A percentile compares a stretch with the other conserved stretches of the same genome.
Evolutionary conservation across 2,329 filamentous ascomycete species (phyloP).

Genomic region (Drechslera avenae): DNA sequence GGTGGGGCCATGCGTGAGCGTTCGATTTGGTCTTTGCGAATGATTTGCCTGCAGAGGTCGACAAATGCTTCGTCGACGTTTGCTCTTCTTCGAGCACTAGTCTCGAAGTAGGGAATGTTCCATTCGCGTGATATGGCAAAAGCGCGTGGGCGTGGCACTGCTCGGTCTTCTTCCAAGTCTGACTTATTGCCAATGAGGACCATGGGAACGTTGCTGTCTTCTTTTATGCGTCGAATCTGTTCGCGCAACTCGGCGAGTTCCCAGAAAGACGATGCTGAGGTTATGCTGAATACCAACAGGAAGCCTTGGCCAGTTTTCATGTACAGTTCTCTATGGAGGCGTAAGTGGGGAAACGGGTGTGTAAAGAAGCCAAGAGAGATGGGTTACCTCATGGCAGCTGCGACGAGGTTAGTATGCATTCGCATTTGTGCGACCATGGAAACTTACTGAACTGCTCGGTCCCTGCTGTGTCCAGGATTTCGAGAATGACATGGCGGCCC

Average conservation of each 20-base stretch:
- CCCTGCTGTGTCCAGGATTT: constrained; percentile 90
- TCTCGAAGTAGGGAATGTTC: constrained; percentile 90
- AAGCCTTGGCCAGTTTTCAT: constrained; percentile 95
- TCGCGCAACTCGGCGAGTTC: constrained; percentile 82
- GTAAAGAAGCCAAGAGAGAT: constrained; percentile 18
- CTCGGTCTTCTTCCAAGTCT: constrained; percentile 84
- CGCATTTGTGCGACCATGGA: neutral
- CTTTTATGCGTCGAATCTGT: constrained; percentile 89
- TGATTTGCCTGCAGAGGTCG: constrained; percentile 82
- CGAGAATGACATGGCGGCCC: constrained; percentile 86
- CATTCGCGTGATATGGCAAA: constrained; percentile 86
- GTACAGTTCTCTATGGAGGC: constrained; percentile 51
- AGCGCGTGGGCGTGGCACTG: constrained; percentile 76
- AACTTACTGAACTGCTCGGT: constrained; percentile 89
- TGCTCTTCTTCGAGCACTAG: constrained; percentile 78
- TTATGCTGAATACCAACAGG: constrained; percentile 89
- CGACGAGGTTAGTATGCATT: constrained; percentile 20
- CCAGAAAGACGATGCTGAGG: constrained; percentile 78
- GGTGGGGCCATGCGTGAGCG: constrained; percentile 24
- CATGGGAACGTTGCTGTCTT: constrained; percentile 81
- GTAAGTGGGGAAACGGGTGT: constrained; percentile 18
- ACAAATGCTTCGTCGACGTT: constrained; percentile 92
- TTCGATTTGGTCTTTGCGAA: constrained; percentile 69
- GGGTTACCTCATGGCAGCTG: constrained; percentile 45
- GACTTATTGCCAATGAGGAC: constrained; percentile 93